These are phyloP conservation scores for Mucor indicus DNA, from an alignment of 371 early-diverging fungal genomes.

Conservation along the genomic window DNA sequence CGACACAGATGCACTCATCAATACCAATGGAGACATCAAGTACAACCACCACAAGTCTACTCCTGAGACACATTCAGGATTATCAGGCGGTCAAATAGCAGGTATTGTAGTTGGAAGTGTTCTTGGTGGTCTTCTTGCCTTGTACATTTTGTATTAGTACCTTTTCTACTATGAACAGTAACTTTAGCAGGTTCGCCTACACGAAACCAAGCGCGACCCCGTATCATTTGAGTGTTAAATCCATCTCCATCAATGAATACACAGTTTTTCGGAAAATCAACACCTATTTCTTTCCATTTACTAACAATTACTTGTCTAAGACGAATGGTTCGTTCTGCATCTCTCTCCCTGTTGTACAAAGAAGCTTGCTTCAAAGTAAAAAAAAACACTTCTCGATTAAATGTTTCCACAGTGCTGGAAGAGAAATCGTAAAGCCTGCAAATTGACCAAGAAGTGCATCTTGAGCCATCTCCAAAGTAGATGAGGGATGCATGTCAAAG, in stretches of 20 bases:
- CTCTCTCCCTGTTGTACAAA: conserved; percentile 1
- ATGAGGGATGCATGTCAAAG: conserved; percentile 1
- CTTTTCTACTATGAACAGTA: not conserved
- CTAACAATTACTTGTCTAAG: not conserved
- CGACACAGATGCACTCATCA: no score
- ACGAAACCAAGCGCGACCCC: conserved; percentile 1
- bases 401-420: not conserved
- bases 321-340: not conserved
- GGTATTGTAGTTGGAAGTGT: no score
- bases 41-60: no score
- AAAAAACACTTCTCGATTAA: not conserved
- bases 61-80: no score
- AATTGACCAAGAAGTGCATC: not conserved
- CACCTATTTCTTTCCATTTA: conserved; percentile 2
- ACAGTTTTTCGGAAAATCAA: not conserved
- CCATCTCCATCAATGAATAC: conserved; percentile 3
- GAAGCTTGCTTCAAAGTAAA: not conserved
- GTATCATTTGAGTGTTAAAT: not conserved
- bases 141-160: no score
- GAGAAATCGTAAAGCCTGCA: not conserved
- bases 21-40: no score
- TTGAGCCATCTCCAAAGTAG: not conserved
- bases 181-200: not conserved
- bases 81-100: no score
- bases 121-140: no score